Evolutionary conservation across 2,329 filamentous ascomycete species (phyloP).

Genomic region (Chaetomium olivaceum): DNA sequence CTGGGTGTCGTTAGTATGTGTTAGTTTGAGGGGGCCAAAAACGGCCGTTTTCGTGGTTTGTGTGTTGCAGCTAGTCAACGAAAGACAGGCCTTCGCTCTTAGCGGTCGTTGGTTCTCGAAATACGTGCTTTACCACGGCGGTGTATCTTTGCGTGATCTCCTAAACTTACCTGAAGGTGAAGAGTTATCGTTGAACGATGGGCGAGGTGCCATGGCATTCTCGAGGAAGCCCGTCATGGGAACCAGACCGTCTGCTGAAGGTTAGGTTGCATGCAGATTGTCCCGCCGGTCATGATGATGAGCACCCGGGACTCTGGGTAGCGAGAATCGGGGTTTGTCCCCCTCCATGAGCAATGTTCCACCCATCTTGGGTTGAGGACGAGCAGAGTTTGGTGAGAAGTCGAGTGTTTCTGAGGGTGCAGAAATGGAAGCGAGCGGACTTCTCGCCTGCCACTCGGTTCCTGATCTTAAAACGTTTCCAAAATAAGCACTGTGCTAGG

Average conservation of each 20-base stretch:
- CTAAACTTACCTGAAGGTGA: conserved; percentile 44
- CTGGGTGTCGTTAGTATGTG: conserved; percentile 37
- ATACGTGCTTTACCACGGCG: neutral
- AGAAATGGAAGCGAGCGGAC: neutral
- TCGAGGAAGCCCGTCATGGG: conserved; percentile 80
- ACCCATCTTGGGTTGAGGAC: conserved; percentile 27
- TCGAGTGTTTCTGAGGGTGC: neutral
- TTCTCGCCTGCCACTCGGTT: neutral
- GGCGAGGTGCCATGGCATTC: conserved; percentile 76
- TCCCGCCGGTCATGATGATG: conserved; percentile 87
- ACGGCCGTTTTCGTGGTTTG: neutral
- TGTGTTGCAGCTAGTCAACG: neutral
- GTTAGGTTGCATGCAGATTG: conserved; percentile 87
- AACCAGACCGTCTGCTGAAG: conserved; percentile 74
- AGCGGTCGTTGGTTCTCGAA: neutral
- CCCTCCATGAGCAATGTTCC: conserved; percentile 28
- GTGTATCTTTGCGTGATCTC: neutral
- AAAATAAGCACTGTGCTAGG: too few species aligned
- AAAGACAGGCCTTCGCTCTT: neutral
- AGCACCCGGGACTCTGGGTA: conserved; percentile 76
- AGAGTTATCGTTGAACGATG: conserved; percentile 81
- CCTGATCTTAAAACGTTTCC: too few species aligned
- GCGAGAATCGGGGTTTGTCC: conserved; percentile 24
- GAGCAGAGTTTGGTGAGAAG: neutral
- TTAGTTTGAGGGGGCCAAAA: neutral